A percentile compares a stretch with the other conserved stretches of the same genome.
These are phyloP conservation scores for Pseudogymnoascus sp. DNA, from an alignment of 2,329 filamentous ascomycete genomes.

Conservation along the genomic window DNA sequence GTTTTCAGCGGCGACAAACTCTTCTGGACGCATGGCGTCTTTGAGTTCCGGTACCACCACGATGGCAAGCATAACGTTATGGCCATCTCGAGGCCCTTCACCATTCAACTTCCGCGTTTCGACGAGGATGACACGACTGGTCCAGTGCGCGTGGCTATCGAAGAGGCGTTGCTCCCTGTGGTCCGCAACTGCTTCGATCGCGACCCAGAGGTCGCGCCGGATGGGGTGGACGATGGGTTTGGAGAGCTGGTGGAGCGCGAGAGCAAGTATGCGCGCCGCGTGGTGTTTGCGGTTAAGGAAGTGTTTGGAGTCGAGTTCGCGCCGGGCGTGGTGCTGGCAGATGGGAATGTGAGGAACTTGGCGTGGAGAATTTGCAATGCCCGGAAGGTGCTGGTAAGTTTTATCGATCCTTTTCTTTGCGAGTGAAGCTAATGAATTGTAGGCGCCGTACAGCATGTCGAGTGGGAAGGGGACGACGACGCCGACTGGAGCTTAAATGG, in stretches of 20 bases:
- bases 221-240: conserved; percentile 70
- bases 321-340: conserved; percentile 81
- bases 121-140: conserved; percentile 62
- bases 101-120: conserved; percentile 75
- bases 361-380: conserved; percentile 94
- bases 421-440: background rate
- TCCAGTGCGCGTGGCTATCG: conserved; percentile 60
- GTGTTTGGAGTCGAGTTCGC: conserved; percentile 98
- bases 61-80: conserved; percentile 87
- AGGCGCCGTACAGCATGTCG: conserved; percentile 25
- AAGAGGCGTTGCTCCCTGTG: conserved; percentile 69
- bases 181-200: conserved; percentile 89
- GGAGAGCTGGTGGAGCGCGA: conserved; percentile 79
- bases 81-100: conserved; percentile 88
- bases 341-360: conserved; percentile 82
- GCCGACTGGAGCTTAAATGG: conserved; percentile 13
- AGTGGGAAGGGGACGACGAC: conserved; percentile 25
- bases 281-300: conserved; percentile 89
- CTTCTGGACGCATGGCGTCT: conserved; percentile 95
- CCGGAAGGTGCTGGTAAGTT: conserved; percentile 81
- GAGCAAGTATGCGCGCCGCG: conserved; percentile 77
- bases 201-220: conserved; percentile 83
- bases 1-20: conserved; percentile 86
- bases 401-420: background rate
- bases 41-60: conserved; percentile 96